phyloP scores from a whole-genome alignment of 805 yeast genomes.

The Blastobotrys robertii region DNA sequence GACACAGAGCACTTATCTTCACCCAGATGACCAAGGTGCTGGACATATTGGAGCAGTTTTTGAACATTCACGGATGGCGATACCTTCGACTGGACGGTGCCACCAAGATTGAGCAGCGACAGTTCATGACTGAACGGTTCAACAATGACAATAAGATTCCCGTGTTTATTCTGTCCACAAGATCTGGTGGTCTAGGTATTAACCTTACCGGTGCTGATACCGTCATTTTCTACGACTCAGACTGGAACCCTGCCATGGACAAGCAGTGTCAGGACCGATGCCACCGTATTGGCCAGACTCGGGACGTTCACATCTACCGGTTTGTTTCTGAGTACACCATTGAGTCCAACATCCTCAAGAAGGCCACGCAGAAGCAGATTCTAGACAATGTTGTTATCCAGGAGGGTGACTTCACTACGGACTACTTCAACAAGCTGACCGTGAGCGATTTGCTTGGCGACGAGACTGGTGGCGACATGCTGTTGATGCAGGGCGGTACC shows the following conservation, averaged over 20 bases:
- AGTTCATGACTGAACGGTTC: slow-evolving; percentile 83
- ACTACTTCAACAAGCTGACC: slow-evolving; percentile 80
- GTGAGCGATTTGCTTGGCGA: slow-evolving; percentile 78
- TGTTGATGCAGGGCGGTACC: slow-evolving; percentile 32
- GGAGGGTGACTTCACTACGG: slow-evolving; percentile 97
- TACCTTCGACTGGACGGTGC: slow-evolving; percentile 96
- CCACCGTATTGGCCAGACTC: slow-evolving; percentile 96
- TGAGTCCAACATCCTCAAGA: slow-evolving; percentile 85
- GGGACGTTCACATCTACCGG: slow-evolving; percentile 95
- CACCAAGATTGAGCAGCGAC: slow-evolving; percentile 94
- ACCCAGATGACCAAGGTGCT: slow-evolving; percentile 97
- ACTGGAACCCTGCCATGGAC: slow-evolving; percentile 99
- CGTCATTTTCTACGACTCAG: slow-evolving; percentile 94
- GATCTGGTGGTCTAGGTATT: slow-evolving; percentile 98
- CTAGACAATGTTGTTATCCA: slow-evolving; percentile 92
- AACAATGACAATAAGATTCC: slow-evolving; percentile 79
- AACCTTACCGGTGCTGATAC: slow-evolving; percentile 98
- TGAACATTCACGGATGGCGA: slow-evolving; percentile 88
- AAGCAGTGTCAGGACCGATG: slow-evolving; percentile 98
- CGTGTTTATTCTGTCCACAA: slow-evolving; percentile 83
- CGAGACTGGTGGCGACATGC: slow-evolving; percentile 27
- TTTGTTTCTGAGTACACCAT: slow-evolving; percentile 94
- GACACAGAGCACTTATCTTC: slow-evolving; percentile 90
- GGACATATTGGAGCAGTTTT: slow-evolving; percentile 84
- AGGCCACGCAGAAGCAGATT: slow-evolving; percentile 90